phyloP scores from a whole-genome alignment of 139 green algal species.

The Coelastrella sp. region DNA sequence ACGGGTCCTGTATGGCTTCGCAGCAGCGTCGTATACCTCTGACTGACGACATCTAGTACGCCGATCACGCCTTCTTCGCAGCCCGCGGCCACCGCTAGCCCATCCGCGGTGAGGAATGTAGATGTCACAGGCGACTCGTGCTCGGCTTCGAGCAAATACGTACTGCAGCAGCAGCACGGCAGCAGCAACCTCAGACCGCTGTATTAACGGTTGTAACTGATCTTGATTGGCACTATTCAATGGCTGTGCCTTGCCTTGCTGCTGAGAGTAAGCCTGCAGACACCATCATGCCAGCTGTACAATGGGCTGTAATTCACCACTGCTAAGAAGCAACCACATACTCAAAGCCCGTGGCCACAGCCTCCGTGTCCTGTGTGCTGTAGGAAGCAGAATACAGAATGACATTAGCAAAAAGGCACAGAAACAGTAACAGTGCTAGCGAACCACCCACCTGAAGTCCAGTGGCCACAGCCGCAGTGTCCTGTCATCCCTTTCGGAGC shows the following conservation, averaged over 20 bases:
- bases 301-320: too few relatives aligned
- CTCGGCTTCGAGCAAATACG: slow-evolving; percentile 84
- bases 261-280: too few relatives aligned
- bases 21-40: slow-evolving; percentile 78
- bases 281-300: too few relatives aligned
- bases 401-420: not conserved
- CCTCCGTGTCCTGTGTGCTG: slow-evolving; percentile 76
- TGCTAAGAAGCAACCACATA: too few relatives aligned
- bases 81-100: slow-evolving; percentile 66
- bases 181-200: not conserved
- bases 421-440: not conserved
- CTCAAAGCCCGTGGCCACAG: slow-evolving; percentile 75
- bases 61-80: slow-evolving; percentile 79
- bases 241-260: too few relatives aligned
- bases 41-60: slow-evolving; percentile 79
- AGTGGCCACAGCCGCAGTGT: slow-evolving; percentile 82
- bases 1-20: slow-evolving; percentile 79
- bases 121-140: slow-evolving; percentile 81
- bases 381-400: slow-evolving; percentile 71
- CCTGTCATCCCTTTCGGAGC: slow-evolving; percentile 75
- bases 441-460: slow-evolving; percentile 68
- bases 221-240: too few relatives aligned
- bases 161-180: slow-evolving; percentile 3
- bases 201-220: too few relatives aligned
- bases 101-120: slow-evolving; percentile 70